phyloP scores from a whole-genome alignment of 768 basidiomycete species.

The Leccinum ochraceum region DNA sequence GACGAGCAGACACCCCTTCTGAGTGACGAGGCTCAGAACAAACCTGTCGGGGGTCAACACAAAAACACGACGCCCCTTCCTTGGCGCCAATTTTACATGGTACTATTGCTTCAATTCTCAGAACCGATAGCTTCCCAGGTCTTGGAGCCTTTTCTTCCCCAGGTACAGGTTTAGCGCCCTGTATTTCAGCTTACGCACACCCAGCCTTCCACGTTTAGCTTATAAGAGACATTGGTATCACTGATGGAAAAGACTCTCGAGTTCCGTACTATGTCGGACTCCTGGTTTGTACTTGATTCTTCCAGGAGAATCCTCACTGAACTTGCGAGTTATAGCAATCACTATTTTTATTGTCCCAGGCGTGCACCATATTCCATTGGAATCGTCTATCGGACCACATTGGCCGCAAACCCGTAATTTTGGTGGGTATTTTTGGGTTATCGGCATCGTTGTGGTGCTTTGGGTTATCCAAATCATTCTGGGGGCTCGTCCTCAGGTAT shows the following conservation, averaged over 20 bases:
- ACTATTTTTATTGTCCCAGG: conserved; percentile 50
- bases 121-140: conserved; percentile 76
- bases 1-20: too few species aligned
- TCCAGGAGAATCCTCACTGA: neutral
- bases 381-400: conserved; percentile 51
- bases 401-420: conserved; percentile 48
- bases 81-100: conserved; percentile 65
- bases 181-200: neutral
- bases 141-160: conserved; percentile 71
- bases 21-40: too few species aligned
- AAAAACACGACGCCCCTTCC: conserved; percentile 56
- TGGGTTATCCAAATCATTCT: conserved; percentile 48
- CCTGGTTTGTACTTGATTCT: conserved; percentile 36
- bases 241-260: conserved; percentile 44
- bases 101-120: conserved; percentile 68
- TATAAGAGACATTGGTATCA: conserved; percentile 36
- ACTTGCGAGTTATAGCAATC: conserved; percentile 38
- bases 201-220: conserved; percentile 13
- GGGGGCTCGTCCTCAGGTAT: conserved; percentile 43
- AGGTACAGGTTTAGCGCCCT: conserved; percentile 37
- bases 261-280: conserved; percentile 51
- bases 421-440: conserved; percentile 46
- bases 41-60: too few species aligned
- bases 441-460: conserved; percentile 49
- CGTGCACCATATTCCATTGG: conserved; percentile 49